These are phyloP conservation scores for Achaetomiella virescens DNA, from an alignment of 495 filamentous ascomycete species.

Conservation along the genomic window DNA sequence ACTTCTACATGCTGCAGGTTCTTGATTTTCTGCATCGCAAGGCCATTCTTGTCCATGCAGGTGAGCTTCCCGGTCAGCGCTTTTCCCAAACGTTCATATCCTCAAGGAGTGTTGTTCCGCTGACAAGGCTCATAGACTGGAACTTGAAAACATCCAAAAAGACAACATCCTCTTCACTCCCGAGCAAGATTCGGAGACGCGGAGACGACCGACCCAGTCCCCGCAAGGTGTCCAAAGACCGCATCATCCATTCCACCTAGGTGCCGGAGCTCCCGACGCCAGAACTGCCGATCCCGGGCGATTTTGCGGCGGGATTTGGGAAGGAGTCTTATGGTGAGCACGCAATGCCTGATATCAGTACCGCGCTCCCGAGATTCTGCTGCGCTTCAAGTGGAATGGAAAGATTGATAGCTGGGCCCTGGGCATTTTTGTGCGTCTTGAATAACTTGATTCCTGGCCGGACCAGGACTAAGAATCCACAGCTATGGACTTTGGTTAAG, in stretches of 20 bases:
- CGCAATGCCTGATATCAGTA: conserved; percentile 4
- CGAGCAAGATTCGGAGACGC: not conserved
- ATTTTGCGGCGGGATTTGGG: conserved; percentile 7
- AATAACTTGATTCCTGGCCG: not conserved
- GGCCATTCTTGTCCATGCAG: not conserved
- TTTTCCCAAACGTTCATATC: too few species aligned
- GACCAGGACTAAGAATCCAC: not conserved
- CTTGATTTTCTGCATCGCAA: conserved; percentile 6
- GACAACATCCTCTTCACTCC: conserved; percentile 6
- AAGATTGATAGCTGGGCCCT: conserved; percentile 8
- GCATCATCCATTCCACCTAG: not conserved
- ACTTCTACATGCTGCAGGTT: not conserved
- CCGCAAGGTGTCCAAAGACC: not conserved
- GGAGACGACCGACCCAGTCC: not conserved
- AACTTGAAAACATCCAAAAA: conserved; percentile 3
- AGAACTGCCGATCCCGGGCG: not conserved
- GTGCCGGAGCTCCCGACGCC: not conserved
- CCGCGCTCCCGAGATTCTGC: conserved; percentile 3
- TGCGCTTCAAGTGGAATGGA: not conserved
- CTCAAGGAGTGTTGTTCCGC: too few species aligned
- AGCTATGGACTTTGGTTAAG: not conserved
- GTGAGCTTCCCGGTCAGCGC: too few species aligned
- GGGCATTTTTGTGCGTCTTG: not conserved
- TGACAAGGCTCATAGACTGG: too few species aligned
- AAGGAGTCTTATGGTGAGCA: not conserved